Conservation (phyloP, 345 rosid species). For the Pseudoturritis turrita region DNA sequence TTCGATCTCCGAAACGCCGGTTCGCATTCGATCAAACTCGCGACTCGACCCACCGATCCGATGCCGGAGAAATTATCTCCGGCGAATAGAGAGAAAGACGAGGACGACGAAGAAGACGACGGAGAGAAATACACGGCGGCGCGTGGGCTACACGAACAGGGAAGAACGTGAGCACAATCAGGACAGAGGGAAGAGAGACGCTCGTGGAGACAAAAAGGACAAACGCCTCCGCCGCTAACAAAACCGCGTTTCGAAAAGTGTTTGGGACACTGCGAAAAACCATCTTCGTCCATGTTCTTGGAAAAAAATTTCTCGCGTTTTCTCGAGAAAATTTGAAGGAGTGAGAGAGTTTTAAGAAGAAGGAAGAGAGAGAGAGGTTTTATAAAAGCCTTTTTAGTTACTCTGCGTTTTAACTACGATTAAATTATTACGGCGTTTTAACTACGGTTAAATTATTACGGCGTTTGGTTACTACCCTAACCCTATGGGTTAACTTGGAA, state of each 20-base stretch:
- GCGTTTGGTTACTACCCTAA: background rate
- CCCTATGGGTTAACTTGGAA: constrained; percentile 7
- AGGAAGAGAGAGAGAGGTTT: background rate
- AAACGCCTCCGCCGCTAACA: constrained; percentile 58
- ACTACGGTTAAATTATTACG: constrained; percentile 22
- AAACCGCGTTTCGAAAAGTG: constrained; percentile 59
- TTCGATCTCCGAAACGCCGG: constrained; percentile 77
- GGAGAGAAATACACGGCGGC: constrained; percentile 40
- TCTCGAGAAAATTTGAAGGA: constrained; percentile 13
- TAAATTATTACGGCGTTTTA: constrained; percentile 23
- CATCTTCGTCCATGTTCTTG: constrained; percentile 57
- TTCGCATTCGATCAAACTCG: constrained; percentile 57
- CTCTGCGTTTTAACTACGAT: constrained; percentile 16
- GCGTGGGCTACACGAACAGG: constrained; percentile 58
- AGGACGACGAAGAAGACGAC: constrained; percentile 46
- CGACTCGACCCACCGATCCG: constrained; percentile 53
- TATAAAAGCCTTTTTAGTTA: constrained; percentile 4
- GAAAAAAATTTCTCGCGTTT: background rate
- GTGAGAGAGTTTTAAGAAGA: background rate
- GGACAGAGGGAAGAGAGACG: constrained; percentile 78
- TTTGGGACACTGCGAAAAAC: constrained; percentile 56
- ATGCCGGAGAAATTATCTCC: constrained; percentile 30
- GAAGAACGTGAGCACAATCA: constrained; percentile 67
- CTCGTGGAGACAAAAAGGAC: constrained; percentile 79
- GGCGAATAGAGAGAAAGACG: constrained; percentile 36